A percentile compares a stretch with the other conserved stretches of the same genome.
These are phyloP conservation scores for Postia placenta DNA, from an alignment of 768 basidiomycete genomes.

Conservation along the genomic window DNA sequence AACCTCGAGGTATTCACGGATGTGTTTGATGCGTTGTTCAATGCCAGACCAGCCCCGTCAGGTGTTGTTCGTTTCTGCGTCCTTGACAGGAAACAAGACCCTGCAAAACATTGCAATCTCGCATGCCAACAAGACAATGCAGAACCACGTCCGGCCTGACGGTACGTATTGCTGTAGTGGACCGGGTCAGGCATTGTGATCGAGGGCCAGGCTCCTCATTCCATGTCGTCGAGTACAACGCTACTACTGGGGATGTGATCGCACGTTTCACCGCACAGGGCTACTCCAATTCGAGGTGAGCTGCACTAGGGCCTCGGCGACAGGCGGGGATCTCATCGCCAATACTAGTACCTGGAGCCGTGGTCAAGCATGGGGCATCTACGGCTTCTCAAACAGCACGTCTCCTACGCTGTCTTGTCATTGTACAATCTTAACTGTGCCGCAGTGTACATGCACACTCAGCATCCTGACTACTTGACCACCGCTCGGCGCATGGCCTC, in stretches of 20 bases:
- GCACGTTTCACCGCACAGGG: conserved; percentile 55
- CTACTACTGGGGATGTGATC: conserved; percentile 56
- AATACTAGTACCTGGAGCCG: conserved; percentile 72
- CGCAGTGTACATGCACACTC: conserved; percentile 58
- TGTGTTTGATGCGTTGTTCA: background rate
- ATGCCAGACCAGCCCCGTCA: conserved; percentile 1
- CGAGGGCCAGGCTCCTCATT: conserved; percentile 24
- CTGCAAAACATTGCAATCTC: conserved; percentile 52
- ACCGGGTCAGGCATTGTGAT: background rate
- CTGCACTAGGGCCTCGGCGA: background rate
- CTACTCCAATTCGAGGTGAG: conserved; percentile 40
- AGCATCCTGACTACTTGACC: conserved; percentile 43
- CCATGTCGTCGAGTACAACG: conserved; percentile 64
- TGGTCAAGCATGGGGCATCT: conserved; percentile 68
- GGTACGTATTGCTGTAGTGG: conserved; percentile 31
- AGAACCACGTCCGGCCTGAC: conserved; percentile 59
- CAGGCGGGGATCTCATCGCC: background rate
- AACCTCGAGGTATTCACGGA: conserved; percentile 45
- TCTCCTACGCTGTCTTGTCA: conserved; percentile 10
- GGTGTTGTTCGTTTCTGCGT: conserved; percentile 51
- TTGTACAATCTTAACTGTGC: background rate
- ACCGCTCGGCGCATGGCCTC: conserved; percentile 53
- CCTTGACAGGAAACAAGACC: conserved; percentile 54
- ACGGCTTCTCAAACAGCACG: conserved; percentile 65
- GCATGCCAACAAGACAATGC: conserved; percentile 63